A percentile compares a stretch with the other conserved stretches of the same genome.
Evolutionary conservation across 2,329 filamentous ascomycete species (phyloP).

Genomic region (Ascosphaera apis): DNA sequence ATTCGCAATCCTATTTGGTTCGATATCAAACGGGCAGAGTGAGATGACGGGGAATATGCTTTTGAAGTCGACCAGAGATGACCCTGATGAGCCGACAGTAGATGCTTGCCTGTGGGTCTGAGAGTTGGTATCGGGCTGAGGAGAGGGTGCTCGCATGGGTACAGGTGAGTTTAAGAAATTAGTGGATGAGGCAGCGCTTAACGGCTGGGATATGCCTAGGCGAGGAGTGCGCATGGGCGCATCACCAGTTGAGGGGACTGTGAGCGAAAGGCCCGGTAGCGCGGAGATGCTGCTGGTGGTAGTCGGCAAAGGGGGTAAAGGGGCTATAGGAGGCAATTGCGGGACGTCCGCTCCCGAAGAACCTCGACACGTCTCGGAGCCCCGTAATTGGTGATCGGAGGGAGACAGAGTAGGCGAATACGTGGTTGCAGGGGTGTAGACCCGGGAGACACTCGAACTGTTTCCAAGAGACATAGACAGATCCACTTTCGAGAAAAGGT

Average conservation of each 20-base stretch:
- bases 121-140: neutral
- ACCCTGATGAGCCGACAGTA: neutral
- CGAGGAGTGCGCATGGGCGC: slow-evolving; percentile 25
- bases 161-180: slow-evolving; percentile 5
- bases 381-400: neutral
- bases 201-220: slow-evolving; percentile 2
- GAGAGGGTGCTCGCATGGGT: slow-evolving; percentile 5
- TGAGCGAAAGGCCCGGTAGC: neutral
- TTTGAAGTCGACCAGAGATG: slow-evolving; percentile 17
- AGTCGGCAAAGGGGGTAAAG: no score
- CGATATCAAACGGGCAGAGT: slow-evolving; percentile 92
- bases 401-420: neutral
- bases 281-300: neutral
- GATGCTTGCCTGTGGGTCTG: neutral
- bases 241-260: neutral
- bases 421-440: neutral
- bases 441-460: neutral
- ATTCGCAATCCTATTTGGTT: slow-evolving; percentile 71
- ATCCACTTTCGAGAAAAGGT: neutral
- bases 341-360: neutral
- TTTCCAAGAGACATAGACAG: neutral
- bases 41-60: slow-evolving; percentile 82
- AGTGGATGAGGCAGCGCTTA: neutral
- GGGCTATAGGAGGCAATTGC: neutral
- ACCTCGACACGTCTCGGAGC: neutral